Conservation (phyloP, 2,329 filamentous ascomycete species). For the Chalaropsis ovoidea region DNA sequence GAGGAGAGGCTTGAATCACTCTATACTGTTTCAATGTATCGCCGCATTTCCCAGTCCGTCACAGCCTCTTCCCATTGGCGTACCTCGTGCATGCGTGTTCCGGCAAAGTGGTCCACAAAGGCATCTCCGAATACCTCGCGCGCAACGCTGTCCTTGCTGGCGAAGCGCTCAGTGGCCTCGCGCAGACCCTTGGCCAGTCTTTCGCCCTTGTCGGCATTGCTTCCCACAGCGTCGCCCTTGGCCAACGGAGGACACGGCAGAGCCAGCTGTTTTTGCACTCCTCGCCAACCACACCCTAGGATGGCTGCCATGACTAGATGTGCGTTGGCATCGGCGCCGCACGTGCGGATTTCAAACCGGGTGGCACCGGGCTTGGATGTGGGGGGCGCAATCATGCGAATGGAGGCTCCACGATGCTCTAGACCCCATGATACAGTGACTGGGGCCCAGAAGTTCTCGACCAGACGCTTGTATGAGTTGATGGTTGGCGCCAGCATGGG, state of each 20-base stretch:
- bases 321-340: constrained; percentile 88
- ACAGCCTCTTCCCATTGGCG: constrained; percentile 90
- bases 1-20: too few species aligned
- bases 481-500: constrained; percentile 86
- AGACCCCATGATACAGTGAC: constrained; percentile 96
- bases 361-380: constrained; percentile 77
- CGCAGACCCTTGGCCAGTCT: constrained; percentile 74
- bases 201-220: constrained; percentile 57
- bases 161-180: constrained; percentile 74
- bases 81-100: constrained; percentile 84
- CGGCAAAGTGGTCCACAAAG: constrained; percentile 92
- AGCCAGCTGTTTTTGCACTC: constrained; percentile 82
- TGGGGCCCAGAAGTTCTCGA: constrained; percentile 98
- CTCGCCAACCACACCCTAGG: constrained; percentile 78
- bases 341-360: constrained; percentile 83
- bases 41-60: constrained; percentile 81
- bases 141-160: constrained; percentile 69
- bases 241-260: constrained; percentile 74
- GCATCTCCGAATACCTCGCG: constrained; percentile 86
- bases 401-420: constrained; percentile 85
- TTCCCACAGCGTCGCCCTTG: constrained; percentile 73
- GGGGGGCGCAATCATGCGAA: constrained; percentile 81
- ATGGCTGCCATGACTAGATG: constrained; percentile 80
- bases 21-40: constrained; percentile 68
- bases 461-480: constrained; percentile 95